Evolutionary conservation across 257 asterid genomes (phyloP).

Genomic region (Haberlea rhodopensis): DNA sequence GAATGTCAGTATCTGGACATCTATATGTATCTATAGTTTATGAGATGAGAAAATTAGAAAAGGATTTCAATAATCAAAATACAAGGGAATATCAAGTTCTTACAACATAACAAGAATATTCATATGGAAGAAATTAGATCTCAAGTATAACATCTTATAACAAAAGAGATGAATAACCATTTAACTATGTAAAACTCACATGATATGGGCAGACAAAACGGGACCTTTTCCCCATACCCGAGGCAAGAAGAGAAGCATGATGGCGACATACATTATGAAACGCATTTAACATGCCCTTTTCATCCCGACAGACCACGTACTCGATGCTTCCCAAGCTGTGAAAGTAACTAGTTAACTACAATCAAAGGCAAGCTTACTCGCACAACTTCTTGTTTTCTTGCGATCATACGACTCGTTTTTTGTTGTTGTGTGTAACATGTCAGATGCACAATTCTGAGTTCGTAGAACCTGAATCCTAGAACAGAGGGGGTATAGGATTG

Average conservation of each 20-base stretch:
- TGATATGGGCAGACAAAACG: slow-evolving; percentile 94
- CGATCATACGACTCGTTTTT: background rate
- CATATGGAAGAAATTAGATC: background rate
- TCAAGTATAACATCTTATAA: slow-evolving; percentile 1
- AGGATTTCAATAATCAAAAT: background rate
- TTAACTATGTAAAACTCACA: slow-evolving; percentile 49
- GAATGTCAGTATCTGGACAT: background rate
- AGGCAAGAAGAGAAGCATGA: slow-evolving; percentile 78
- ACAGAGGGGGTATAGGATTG: background rate
- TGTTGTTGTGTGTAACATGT: background rate
- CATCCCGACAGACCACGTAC: slow-evolving; percentile 76
- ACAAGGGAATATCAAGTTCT: background rate
- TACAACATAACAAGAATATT: background rate
- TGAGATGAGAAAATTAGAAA: background rate
- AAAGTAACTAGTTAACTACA: slow-evolving; percentile 29
- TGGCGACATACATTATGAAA: slow-evolving; percentile 95
- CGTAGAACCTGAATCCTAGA: background rate
- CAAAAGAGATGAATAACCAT: background rate
- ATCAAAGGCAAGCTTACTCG: slow-evolving; percentile 5
- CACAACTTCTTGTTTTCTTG: background rate
- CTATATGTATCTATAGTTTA: background rate
- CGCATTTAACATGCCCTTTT: slow-evolving; percentile 51
- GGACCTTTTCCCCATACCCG: slow-evolving; percentile 62
- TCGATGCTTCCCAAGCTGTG: slow-evolving; percentile 79
- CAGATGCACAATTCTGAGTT: background rate